These are phyloP conservation scores for Extremus antarcticus DNA, from an alignment of 495 filamentous ascomycete genomes.

Conservation along the genomic window DNA sequence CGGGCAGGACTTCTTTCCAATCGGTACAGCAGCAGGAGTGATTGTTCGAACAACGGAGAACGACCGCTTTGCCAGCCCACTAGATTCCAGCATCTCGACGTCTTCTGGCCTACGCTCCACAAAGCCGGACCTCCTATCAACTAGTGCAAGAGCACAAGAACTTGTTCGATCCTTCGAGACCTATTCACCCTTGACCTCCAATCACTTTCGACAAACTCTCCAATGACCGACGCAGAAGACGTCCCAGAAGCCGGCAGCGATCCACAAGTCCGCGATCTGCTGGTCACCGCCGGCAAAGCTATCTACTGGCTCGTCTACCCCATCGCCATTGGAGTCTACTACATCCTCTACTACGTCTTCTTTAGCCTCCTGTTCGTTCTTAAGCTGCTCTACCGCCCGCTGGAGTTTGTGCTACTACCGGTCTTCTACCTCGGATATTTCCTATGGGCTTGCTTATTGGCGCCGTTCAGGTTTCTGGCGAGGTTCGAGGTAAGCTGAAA, in stretches of 20 bases:
- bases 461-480: constrained; percentile 35
- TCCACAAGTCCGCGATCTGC: background rate
- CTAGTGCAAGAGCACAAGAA: no score
- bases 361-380: constrained; percentile 28
- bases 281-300: constrained; percentile 21
- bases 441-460: constrained; percentile 21
- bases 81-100: no score
- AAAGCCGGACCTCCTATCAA: no score
- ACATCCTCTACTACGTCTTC: constrained; percentile 27
- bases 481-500: constrained; percentile 50
- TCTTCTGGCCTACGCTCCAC: no score
- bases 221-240: background rate
- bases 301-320: constrained; percentile 33
- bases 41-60: no score
- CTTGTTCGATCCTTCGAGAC: no score
- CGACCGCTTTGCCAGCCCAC: no score
- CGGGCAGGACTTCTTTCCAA: no score
- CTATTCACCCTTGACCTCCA: no score
- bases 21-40: no score
- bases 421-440: constrained; percentile 24
- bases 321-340: constrained; percentile 27
- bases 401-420: constrained; percentile 29
- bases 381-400: constrained; percentile 28
- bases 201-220: no score
- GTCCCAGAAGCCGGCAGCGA: background rate